These are phyloP conservation scores for Theileria orientalis DNA, from an alignment of 169 alveolate species.

Conservation along the genomic window DNA sequence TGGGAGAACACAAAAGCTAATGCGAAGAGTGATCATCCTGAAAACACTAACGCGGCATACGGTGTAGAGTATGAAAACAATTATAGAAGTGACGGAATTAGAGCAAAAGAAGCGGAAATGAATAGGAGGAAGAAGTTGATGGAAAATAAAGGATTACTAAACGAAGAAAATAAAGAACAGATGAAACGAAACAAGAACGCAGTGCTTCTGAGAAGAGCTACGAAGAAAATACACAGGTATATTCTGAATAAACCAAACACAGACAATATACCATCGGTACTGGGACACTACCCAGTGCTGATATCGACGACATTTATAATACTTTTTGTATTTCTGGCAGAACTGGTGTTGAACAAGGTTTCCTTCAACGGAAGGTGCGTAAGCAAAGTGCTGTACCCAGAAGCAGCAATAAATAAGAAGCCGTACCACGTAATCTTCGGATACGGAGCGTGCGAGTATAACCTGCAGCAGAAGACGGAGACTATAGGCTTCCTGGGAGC, in stretches of 20 bases:
- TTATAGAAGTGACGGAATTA: not conserved
- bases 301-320: not conserved
- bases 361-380: conserved; percentile 80
- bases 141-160: not conserved
- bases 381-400: conserved; percentile 74
- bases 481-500: conserved; percentile 66
- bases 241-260: not conserved
- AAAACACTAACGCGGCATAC: not conserved
- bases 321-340: not conserved
- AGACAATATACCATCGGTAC: not conserved
- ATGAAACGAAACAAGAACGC: not conserved
- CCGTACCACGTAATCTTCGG: conserved; percentile 76
- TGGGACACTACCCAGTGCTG: not conserved
- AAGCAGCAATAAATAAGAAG: conserved; percentile 5
- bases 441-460: conserved; percentile 84
- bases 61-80: not conserved
- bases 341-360: conserved; percentile 67
- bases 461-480: conserved; percentile 59
- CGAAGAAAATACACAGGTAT: not conserved
- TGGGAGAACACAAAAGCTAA: not conserved
- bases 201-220: not conserved
- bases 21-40: not conserved
- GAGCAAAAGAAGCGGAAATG: not conserved
- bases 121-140: not conserved
- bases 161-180: not conserved